Conservation (phyloP, 495 filamentous ascomycete genomes). For the Xylaria flabelliformis region DNA sequence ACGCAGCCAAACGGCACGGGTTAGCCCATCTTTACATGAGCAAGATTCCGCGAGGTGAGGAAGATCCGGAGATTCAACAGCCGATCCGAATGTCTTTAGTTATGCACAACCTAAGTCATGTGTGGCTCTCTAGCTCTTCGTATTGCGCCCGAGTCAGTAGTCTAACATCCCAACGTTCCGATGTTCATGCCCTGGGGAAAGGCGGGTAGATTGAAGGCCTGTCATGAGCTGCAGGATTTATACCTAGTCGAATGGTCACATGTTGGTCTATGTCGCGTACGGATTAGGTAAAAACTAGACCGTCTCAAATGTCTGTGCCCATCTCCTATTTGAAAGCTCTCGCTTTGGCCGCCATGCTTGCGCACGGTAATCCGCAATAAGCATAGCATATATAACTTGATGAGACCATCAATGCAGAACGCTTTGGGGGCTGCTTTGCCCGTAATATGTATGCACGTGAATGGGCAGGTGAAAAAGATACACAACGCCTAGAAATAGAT, state of each 20-base stretch:
- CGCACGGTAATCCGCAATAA: conserved; percentile 3
- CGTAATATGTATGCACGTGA: neutral
- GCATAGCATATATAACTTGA: neutral
- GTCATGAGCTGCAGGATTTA: conserved; percentile 5
- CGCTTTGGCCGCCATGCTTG: conserved; percentile 2
- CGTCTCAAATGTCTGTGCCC: neutral
- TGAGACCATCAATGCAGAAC: neutral
- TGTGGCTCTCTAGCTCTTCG: neutral
- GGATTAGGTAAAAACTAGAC: neutral
- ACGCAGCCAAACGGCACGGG: neutral
- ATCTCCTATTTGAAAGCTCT: neutral
- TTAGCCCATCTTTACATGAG: neutral
- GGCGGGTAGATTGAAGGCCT: neutral
- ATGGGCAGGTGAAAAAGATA: neutral
- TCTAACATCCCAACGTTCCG: neutral
- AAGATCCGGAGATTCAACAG: conserved; percentile 1
- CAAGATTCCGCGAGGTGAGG: conserved; percentile 3
- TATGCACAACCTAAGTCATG: neutral
- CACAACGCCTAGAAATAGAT: neutral
- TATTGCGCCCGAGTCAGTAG: neutral
- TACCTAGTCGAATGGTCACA: conserved; percentile 11
- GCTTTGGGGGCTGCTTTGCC: neutral
- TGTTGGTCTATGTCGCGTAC: neutral
- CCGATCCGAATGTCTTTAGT: neutral
- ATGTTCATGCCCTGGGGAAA: neutral